phyloP scores from a whole-genome alignment of 108 stramenopile species.

The Nitzschia sp. region DNA sequence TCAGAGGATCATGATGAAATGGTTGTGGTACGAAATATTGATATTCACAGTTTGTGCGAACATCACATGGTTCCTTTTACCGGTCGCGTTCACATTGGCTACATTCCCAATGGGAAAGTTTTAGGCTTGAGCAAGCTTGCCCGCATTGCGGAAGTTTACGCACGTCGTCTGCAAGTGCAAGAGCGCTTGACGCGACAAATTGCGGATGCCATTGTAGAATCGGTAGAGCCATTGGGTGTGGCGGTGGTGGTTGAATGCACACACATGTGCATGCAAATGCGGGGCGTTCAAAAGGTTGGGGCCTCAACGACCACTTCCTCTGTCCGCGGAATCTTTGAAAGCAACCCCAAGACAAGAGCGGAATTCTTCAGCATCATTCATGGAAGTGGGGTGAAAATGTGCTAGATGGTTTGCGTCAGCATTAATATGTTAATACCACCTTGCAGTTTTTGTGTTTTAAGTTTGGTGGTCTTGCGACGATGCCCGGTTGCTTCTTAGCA shows the following conservation, averaged over 20 bases:
- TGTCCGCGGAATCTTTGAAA: conserved; percentile 91
- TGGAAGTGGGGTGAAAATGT: conserved; percentile 46
- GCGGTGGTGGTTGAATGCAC: conserved; percentile 96
- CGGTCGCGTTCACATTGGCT: conserved; percentile 95
- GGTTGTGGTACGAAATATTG: conserved; percentile 97
- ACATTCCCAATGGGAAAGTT: conserved; percentile 96
- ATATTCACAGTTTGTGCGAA: conserved; percentile 95
- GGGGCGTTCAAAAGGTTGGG: conserved; percentile 94
- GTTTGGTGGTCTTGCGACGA: too few relatives aligned
- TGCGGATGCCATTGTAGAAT: conserved; percentile 93
- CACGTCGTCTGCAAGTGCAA: conserved; percentile 97
- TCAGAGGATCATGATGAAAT: conserved; percentile 92
- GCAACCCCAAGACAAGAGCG: conserved; percentile 84
- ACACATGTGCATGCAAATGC: conserved; percentile 99
- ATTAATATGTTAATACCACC: background rate
- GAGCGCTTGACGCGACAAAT: conserved; percentile 97
- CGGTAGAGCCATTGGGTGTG: conserved; percentile 92
- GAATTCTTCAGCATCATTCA: conserved; percentile 96
- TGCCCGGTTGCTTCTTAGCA: too few relatives aligned
- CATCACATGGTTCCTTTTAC: conserved; percentile 99
- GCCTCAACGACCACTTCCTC: conserved; percentile 90
- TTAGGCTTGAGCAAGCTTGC: conserved; percentile 94
- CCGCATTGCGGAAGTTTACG: conserved; percentile 92
- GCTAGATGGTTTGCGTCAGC: conserved; percentile 19
- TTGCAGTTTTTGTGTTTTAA: background rate